Percentiles rank a stretch among this genome's conserved stretches.
These are phyloP conservation scores for Tolypocladium tundrense DNA, from an alignment of 2,329 filamentous ascomycete genomes.

Conservation along the genomic window DNA sequence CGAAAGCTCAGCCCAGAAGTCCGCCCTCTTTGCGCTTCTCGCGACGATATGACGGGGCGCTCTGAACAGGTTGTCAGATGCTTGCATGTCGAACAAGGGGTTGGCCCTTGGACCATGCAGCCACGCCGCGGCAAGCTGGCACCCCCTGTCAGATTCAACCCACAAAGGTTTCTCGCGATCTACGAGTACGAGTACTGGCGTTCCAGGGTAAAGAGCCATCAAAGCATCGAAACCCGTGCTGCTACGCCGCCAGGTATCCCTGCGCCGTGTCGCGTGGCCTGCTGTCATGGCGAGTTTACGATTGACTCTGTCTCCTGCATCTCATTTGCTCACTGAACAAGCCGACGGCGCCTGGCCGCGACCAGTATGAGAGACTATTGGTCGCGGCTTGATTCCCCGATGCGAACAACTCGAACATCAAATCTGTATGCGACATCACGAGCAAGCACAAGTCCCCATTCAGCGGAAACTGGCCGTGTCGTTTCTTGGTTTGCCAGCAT, in stretches of 20 bases:
- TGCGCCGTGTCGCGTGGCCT: neutral
- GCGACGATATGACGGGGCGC: neutral
- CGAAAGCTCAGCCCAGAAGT: neutral
- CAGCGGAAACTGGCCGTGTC: neutral
- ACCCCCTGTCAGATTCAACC: neutral
- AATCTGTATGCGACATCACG: neutral
- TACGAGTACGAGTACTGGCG: neutral
- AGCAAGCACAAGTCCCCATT: neutral
- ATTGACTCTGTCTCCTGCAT: neutral
- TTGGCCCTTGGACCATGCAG: neutral
- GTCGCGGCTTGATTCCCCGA: neutral
- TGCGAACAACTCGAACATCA: neutral
- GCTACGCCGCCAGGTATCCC: neutral
- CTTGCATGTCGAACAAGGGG: constrained; percentile 4
- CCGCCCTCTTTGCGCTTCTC: neutral
- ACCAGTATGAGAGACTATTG: neutral
- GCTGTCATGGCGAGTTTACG: neutral
- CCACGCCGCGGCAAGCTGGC: neutral
- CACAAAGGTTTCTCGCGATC: neutral
- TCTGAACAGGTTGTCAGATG: neutral
- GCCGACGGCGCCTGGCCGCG: neutral
- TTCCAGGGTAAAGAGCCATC: constrained; percentile 1
- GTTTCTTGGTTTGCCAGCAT: neutral
- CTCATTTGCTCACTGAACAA: neutral
- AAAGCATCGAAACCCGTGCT: constrained; percentile 1